A percentile compares a stretch with the other conserved stretches of the same genome.
Conservation (phyloP, 345 rosid genomes). For the Ailanthus altissimus region DNA sequence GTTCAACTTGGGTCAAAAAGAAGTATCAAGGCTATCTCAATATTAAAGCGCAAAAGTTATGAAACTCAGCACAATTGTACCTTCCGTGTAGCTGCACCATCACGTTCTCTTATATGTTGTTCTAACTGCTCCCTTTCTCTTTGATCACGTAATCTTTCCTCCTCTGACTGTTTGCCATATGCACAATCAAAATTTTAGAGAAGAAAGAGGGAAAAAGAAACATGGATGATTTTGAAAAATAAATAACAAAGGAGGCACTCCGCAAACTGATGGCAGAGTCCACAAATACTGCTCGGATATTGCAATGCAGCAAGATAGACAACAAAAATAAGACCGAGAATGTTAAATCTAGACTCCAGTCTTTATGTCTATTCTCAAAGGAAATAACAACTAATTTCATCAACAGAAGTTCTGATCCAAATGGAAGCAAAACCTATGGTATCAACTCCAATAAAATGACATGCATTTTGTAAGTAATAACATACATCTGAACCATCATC, state of each 20-base stretch:
- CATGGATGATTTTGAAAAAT: too few relatives aligned
- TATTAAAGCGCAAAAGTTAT: background rate
- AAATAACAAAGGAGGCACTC: background rate
- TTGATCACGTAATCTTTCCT: slow-evolving; percentile 89
- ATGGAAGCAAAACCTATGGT: background rate
- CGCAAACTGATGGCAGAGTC: background rate
- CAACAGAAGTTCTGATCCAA: background rate
- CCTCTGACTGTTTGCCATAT: slow-evolving; percentile 66
- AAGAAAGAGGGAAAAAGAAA: slow-evolving; percentile 4
- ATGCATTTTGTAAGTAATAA: slow-evolving; percentile 9
- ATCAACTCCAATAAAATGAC: slow-evolving; percentile 6
- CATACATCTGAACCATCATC: slow-evolving; percentile 85
- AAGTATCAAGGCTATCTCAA: slow-evolving; percentile 2
- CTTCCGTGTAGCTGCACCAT: slow-evolving; percentile 80
- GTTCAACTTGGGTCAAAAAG: background rate
- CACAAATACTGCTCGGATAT: background rate
- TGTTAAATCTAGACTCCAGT: background rate
- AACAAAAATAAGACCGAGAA: background rate
- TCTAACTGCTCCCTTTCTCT: slow-evolving; percentile 89
- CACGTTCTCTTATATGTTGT: slow-evolving; percentile 78
- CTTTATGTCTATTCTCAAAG: background rate
- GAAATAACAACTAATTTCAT: slow-evolving; percentile 3
- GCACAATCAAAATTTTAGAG: slow-evolving; percentile 12
- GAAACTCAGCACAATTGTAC: slow-evolving; percentile 32
- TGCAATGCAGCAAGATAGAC: slow-evolving; percentile 13